Conservation (phyloP, 805 yeast species). For the Saccharomycopsis guyanensis region DNA sequence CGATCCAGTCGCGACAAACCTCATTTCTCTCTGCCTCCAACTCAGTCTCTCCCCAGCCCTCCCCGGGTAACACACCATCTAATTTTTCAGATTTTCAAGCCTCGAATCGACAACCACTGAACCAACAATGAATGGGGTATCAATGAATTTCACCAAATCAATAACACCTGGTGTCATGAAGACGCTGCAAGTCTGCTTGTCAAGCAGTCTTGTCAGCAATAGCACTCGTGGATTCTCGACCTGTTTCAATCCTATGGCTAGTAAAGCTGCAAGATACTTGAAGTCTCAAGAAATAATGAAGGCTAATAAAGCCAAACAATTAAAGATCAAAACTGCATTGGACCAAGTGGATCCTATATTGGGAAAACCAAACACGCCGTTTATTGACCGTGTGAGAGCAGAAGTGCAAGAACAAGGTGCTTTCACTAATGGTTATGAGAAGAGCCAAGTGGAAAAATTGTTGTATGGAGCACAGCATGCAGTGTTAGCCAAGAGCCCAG, state of each 20-base stretch:
- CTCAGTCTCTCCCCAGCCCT: too few species aligned
- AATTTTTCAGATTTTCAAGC: too few species aligned
- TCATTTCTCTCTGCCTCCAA: too few species aligned
- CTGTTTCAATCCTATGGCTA: slow-evolving; percentile 16
- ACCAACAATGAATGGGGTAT: too few species aligned
- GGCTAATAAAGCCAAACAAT: slow-evolving; percentile 30
- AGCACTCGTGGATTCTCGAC: slow-evolving; percentile 17
- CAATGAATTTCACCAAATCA: too few species aligned
- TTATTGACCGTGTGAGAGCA: slow-evolving; percentile 58
- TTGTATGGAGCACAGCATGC: slow-evolving; percentile 72
- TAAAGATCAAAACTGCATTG: slow-evolving; percentile 23
- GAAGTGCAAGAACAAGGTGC: slow-evolving; percentile 60
- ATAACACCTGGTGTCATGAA: too few species aligned
- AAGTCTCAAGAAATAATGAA: slow-evolving; percentile 30
- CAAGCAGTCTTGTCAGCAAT: background rate
- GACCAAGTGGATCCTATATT: slow-evolving; percentile 74
- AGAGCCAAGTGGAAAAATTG: slow-evolving; percentile 65
- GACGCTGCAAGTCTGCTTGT: too few species aligned
- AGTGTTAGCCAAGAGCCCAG: slow-evolving; percentile 31
- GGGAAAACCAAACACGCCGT: slow-evolving; percentile 61
- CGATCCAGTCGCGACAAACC: too few species aligned
- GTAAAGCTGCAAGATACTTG: slow-evolving; percentile 27
- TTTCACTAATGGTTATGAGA: slow-evolving; percentile 50
- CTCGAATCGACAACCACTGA: too few species aligned
- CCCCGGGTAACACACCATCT: too few species aligned